Evolutionary conservation across 495 filamentous ascomycete species (phyloP), one percentile per base, ranked within the genome.

Genomic region (Darksidea phi): DNA sequence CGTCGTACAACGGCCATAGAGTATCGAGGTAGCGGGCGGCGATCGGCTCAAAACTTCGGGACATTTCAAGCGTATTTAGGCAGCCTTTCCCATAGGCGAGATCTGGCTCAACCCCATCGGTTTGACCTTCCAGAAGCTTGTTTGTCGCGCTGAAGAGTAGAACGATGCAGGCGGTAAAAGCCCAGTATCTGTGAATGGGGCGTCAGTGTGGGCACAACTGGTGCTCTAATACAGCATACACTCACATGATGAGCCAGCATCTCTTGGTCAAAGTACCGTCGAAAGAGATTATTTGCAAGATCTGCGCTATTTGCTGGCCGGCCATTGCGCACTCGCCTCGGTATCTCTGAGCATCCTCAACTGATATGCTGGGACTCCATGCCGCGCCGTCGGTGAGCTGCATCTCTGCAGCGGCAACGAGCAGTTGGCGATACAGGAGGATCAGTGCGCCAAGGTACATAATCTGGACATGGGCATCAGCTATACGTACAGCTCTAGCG

Each of bases 181-280:
- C 24, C 57, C 61, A 69, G 26, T 69, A 66, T 4, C 61, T 69
- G 53, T 6, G 2, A 38, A n/a, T 47, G 2, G 12, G 61, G 47
- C 34, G 36, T 47, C 37, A 32, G 10, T 8, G 8, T 34, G 48
- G n/a, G 20, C n/a, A 13, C 18, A 6, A 42, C 1, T 18, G 21
- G 15, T 46, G 6, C 41, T 21, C 10, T 34, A 20, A 8, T 26
- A 37, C 52, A 15, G n/a, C n/a, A 7, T 23, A 46, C 8, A 63
- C 66, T 54, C 23, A 65, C 66, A 69, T 69, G 1, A 66, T 65
- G 2, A 69, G 13, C 66, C 66, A 69, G 21, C 66, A 69, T n/a
- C 66, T 57, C 51, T 52, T 65, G 6, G 61, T 65, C 37, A 66
- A 20, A 8, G 62, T 63, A 34, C 66, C 61, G 41, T 63, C 66